phyloP scores from a whole-genome alignment of 208 protist species.

The Leishmania tropica region DNA sequence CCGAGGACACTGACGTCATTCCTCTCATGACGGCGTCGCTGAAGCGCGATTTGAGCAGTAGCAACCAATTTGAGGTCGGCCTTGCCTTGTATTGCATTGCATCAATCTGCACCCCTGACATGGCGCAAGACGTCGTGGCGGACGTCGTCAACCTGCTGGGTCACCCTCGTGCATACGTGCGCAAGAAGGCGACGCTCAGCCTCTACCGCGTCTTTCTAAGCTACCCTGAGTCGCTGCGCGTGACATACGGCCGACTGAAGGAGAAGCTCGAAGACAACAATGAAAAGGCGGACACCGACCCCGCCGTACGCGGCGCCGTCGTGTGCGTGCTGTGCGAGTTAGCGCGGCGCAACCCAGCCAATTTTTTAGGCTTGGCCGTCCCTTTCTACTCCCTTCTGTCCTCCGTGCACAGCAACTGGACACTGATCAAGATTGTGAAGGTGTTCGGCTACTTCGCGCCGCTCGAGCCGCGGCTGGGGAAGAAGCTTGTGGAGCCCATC shows the following conservation, averaged over 20 bases:
- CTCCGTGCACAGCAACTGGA: constrained; percentile 97
- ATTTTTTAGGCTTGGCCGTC: constrained; percentile 97
- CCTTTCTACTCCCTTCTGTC: constrained; percentile 97
- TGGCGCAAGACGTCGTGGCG: constrained; percentile 95
- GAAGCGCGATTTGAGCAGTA: constrained; percentile 95
- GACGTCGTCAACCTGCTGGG: constrained; percentile 95
- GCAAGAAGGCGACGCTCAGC: constrained; percentile 96
- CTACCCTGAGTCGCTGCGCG: constrained; percentile 97
- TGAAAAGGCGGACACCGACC: constrained; percentile 79
- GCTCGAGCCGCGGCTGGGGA: constrained; percentile 96
- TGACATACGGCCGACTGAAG: constrained; percentile 95
- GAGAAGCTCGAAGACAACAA: constrained; percentile 96
- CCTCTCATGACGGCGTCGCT: constrained; percentile 97
- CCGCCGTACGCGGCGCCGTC: constrained; percentile 93
- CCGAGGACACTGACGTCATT: constrained; percentile 96
- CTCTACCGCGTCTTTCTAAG: constrained; percentile 98
- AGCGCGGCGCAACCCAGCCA: constrained; percentile 97
- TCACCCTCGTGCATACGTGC: constrained; percentile 90
- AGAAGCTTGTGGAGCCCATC: constrained; percentile 98
- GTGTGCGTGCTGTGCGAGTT: constrained; percentile 99
- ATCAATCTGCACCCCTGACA: constrained; percentile 96
- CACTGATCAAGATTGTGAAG: constrained; percentile 99
- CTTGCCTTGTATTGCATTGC: constrained; percentile 96
- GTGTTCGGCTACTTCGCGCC: constrained; percentile 96
- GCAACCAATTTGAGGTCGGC: constrained; percentile 95